Conservation (phyloP, 805 yeast species). For the Cyberlindnera meyerae region DNA sequence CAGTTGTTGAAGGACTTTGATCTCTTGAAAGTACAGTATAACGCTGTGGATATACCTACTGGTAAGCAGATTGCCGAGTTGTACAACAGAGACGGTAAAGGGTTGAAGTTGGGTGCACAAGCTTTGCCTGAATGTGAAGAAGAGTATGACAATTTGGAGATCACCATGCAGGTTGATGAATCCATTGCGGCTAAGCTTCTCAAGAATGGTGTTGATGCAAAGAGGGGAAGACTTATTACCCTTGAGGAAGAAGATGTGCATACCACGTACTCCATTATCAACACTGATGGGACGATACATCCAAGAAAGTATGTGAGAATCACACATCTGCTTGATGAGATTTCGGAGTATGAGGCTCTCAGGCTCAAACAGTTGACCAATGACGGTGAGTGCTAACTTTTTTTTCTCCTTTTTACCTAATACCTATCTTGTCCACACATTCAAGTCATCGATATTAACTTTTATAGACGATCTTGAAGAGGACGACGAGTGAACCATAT, state of each 20-base stretch:
- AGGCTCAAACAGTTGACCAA: conserved; percentile 19
- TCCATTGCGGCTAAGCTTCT: conserved; percentile 44
- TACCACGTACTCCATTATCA: conserved; percentile 39
- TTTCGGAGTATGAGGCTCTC: conserved; percentile 24
- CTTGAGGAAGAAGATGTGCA: conserved; percentile 39
- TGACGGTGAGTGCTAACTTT: conserved; percentile 19
- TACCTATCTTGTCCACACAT: background rate
- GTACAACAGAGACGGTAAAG: conserved; percentile 21
- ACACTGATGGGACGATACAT: conserved; percentile 36
- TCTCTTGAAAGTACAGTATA: conserved; percentile 44
- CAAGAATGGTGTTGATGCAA: conserved; percentile 42
- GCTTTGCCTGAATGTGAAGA: conserved; percentile 33
- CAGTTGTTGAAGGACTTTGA: conserved; percentile 52
- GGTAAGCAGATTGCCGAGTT: conserved; percentile 23
- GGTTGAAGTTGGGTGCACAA: conserved; percentile 22
- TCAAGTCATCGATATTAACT: conserved; percentile 9
- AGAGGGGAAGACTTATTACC: conserved; percentile 45
- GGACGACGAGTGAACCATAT: conserved; percentile 1
- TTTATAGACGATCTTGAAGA: conserved; percentile 6
- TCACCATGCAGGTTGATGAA: conserved; percentile 33
- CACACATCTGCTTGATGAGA: conserved; percentile 18
- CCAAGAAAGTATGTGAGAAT: conserved; percentile 22
- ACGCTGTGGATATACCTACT: conserved; percentile 30
- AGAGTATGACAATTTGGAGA: conserved; percentile 39
- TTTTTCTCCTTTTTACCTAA: background rate